Base-by-base conservation (phyloP, 2,329 filamentous ascomycete species). In the Apiospora saccharicola region DNA sequence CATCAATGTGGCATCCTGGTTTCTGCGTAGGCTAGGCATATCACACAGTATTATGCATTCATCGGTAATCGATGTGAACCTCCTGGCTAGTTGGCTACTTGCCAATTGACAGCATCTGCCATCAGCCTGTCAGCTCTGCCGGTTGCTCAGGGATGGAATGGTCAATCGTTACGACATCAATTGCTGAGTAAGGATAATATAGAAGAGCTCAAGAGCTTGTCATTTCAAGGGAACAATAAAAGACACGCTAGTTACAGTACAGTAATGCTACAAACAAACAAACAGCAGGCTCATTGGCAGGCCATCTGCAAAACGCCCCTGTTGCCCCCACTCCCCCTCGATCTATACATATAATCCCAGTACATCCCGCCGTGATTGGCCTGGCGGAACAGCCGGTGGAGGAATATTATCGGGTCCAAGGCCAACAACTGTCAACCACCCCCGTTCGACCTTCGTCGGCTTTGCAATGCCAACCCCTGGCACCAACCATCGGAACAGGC, bases 161-260 rank as follows among this genome's bases (percentile, higher is more conserved):
- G 46, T 49, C 46, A n/a, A 10, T n/a, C 46, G 19, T 49, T 49
- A 10, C 46, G 46, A n/a, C 46, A 49, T 49, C 6, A n/a, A 0
- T 10, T 49, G 46, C 22, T n/a, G 46, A 7, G 10, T 30, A 0
- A 13, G 51, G 13, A 24, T 30, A 30, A 24, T 30, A 30, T 57
- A 30, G 24, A 30, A 30, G 6, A 34, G 14, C 26, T 57, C 26
- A 5, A 34, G 34, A 34, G 5, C 16, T 57, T 57, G 24, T 19
- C 51, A 34, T 34, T 57, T 3, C 14, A 16, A 57, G 30, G 30
- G 8, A 61, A 22, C 13, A 34, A 61, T 49, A 49, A 49, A 22
- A 49, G 46, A 49, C 46, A n/a, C 46, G 34, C 34, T 34, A 61
- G 22, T 61, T 61, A 61, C 53, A 57, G 51, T 61, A 61, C 53